phyloP scores from a whole-genome alignment of 2,329 filamentous ascomycete genomes.

The Paramyrothecium roridum region DNA sequence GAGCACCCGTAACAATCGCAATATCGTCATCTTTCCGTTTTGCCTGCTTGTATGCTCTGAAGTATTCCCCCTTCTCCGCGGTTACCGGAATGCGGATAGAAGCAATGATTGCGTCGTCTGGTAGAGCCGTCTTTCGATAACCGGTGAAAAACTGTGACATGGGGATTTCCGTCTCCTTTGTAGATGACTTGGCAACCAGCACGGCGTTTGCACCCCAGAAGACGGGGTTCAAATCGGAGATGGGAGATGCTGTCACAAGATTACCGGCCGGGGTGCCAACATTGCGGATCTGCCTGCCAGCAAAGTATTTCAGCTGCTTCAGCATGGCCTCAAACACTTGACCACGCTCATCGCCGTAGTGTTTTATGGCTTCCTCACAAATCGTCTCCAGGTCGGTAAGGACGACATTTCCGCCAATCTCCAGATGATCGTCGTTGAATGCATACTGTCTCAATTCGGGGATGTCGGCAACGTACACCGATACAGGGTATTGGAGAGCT shows the following conservation, averaged over 20 bases:
- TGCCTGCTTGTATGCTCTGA: conserved; percentile 90
- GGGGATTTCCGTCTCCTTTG: conserved; percentile 76
- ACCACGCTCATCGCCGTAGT: conserved; percentile 67
- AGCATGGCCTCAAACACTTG: conserved; percentile 89
- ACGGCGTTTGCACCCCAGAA: conserved; percentile 84
- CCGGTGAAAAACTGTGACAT: conserved; percentile 92
- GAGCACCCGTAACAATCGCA: conserved; percentile 87
- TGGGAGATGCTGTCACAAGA: conserved; percentile 88
- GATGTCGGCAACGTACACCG: conserved; percentile 92
- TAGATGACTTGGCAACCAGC: conserved; percentile 74
- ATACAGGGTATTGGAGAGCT: conserved; percentile 82
- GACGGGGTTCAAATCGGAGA: conserved; percentile 93
- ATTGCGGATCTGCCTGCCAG: conserved; percentile 91
- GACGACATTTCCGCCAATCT: conserved; percentile 89
- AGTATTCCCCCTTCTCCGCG: conserved; percentile 72
- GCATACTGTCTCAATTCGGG: conserved; percentile 79
- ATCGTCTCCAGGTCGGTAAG: conserved; percentile 89
- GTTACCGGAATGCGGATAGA: conserved; percentile 82
- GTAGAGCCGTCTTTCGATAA: conserved; percentile 80
- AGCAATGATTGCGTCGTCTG: conserved; percentile 78
- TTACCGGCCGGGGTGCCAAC: conserved; percentile 97
- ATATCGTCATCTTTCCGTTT: conserved; percentile 99
- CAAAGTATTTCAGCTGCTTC: conserved; percentile 93
- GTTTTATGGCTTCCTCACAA: conserved; percentile 72
- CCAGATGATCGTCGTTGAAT: conserved; percentile 77